phyloP scores from a whole-genome alignment of 192 early-diverging fungal genomes.

The Rhizophagus clarus region DNA sequence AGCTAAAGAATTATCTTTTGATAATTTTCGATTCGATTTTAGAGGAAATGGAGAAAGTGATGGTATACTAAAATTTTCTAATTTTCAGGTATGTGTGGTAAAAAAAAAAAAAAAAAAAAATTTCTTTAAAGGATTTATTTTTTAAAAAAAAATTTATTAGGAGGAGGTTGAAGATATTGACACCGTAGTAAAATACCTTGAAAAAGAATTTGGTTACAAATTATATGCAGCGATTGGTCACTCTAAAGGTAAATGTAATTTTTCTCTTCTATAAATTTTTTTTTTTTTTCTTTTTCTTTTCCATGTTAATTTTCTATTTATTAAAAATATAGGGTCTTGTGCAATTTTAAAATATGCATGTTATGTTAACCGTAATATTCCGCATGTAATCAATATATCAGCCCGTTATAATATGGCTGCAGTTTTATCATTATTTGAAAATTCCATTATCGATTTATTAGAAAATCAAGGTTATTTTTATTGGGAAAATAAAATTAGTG shows the following conservation, averaged over 20 bases:
- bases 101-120: too few relatives aligned
- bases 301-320: not conserved
- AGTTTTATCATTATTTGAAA: not conserved
- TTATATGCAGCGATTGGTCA: not conserved
- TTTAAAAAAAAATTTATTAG: not conserved
- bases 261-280: not conserved
- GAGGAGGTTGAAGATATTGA: slow-evolving; percentile 1
- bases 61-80: slow-evolving; percentile 33
- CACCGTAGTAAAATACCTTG: not conserved
- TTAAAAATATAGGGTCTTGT: not conserved
- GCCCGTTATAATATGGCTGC: not conserved
- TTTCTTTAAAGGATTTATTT: too few relatives aligned
- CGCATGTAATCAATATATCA: not conserved
- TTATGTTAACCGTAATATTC: not conserved
- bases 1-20: slow-evolving; percentile 37
- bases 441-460: not conserved
- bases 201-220: not conserved
- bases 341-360: not conserved
- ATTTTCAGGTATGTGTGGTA: slow-evolving; percentile 17
- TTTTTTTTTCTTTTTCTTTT: not conserved
- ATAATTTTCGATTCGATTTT: slow-evolving; percentile 45
- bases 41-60: slow-evolving; percentile 43
- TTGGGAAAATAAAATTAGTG: not conserved
- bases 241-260: not conserved
- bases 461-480: not conserved